Conservation (phyloP, 495 filamentous ascomycete genomes). For the Aspergillus kassunensis region DNA sequence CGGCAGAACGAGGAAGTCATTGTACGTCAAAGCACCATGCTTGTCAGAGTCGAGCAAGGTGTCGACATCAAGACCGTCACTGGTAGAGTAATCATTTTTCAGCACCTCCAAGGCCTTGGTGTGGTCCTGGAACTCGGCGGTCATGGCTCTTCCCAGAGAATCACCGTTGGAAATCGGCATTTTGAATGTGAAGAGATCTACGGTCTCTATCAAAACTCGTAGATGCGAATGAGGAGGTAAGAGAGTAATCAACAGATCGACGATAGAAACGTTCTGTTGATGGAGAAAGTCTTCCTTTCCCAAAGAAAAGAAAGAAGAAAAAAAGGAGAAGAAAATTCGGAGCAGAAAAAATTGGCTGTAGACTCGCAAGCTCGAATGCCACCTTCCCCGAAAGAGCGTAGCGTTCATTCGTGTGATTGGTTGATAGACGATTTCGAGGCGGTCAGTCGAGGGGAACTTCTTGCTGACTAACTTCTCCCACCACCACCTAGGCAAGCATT, state of each 20-base stretch:
- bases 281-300: slow-evolving; percentile 53
- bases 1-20: slow-evolving; percentile 66
- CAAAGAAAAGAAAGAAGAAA: slow-evolving; percentile 52
- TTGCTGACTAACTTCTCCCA: slow-evolving; percentile 7
- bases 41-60: slow-evolving; percentile 81
- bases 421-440: slow-evolving; percentile 34
- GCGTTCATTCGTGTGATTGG: slow-evolving; percentile 25
- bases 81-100: slow-evolving; percentile 58
- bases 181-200: slow-evolving; percentile 33
- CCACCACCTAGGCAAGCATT: background rate
- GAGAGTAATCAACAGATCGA: slow-evolving; percentile 42
- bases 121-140: slow-evolving; percentile 50
- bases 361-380: slow-evolving; percentile 21
- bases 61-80: slow-evolving; percentile 80
- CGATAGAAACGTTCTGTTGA: slow-evolving; percentile 46
- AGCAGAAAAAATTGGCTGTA: slow-evolving; percentile 36
- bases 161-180: slow-evolving; percentile 73
- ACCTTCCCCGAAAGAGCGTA: slow-evolving; percentile 21
- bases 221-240: slow-evolving; percentile 13
- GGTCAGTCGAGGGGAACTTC: slow-evolving; percentile 23
- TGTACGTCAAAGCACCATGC: slow-evolving; percentile 86
- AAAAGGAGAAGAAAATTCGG: slow-evolving; percentile 43
- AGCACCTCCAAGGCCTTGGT: slow-evolving; percentile 73
- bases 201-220: slow-evolving; percentile 22
- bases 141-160: slow-evolving; percentile 39